Evolutionary conservation across 495 filamentous ascomycete genomes (phyloP).

Genomic region (Choiromyces venosus): DNA sequence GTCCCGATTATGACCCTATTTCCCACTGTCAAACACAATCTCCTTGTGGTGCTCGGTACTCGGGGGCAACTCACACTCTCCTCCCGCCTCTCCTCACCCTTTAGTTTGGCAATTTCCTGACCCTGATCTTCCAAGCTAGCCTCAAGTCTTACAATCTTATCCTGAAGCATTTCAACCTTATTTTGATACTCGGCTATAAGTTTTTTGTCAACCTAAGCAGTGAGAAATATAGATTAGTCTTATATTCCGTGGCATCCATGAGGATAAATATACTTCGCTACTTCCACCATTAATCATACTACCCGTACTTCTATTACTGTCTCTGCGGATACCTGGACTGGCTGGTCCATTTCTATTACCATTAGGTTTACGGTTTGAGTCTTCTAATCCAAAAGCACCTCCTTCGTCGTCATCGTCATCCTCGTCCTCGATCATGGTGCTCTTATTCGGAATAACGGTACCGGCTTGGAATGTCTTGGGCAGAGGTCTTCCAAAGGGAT

Average conservation of each 20-base stretch:
- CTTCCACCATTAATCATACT: constrained; percentile 26
- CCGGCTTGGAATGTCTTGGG: constrained; percentile 92
- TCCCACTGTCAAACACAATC: constrained; percentile 46
- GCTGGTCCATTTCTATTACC: constrained; percentile 56
- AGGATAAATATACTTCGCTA: constrained; percentile 22
- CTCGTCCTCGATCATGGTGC: constrained; percentile 96
- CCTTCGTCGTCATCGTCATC: constrained; percentile 65
- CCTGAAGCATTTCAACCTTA: constrained; percentile 67
- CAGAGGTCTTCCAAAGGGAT: constrained; percentile 58
- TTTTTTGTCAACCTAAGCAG: constrained; percentile 58
- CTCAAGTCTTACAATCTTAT: constrained; percentile 69
- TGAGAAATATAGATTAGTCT: constrained; percentile 1
- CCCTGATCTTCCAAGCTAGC: constrained; percentile 54
- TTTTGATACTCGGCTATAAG: constrained; percentile 68
- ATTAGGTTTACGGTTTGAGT: constrained; percentile 47
- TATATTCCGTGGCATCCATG: not conserved
- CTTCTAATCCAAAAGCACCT: constrained; percentile 60
- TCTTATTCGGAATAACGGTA: constrained; percentile 94
- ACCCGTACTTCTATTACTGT: constrained; percentile 38
- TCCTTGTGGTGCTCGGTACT: constrained; percentile 43
- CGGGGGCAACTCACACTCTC: constrained; percentile 46
- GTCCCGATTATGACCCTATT: constrained; percentile 51
- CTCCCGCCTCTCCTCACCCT: constrained; percentile 45
- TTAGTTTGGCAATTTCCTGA: constrained; percentile 51
- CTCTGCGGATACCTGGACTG: constrained; percentile 45